Conservation (phyloP, 2,329 filamentous ascomycete species). For the Fusarium sublunatum region DNA sequence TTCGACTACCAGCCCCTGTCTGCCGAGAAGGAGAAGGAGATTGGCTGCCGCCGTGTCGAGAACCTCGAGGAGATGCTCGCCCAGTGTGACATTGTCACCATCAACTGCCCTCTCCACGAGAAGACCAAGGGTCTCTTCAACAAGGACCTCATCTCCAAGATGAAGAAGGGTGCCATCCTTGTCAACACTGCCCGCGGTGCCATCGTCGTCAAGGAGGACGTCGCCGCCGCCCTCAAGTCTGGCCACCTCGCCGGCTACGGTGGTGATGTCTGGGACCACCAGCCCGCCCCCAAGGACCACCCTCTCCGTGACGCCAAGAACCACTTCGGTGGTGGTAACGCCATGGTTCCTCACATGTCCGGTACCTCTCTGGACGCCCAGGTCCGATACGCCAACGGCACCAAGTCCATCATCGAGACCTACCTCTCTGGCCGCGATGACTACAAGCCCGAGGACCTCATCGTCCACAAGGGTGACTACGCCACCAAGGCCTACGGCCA, state of each 20-base stretch:
- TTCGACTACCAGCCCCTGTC: conserved; percentile 97
- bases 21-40: conserved; percentile 90
- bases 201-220: conserved; percentile 99
- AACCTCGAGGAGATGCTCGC: conserved; percentile 91
- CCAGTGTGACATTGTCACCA: conserved; percentile 97
- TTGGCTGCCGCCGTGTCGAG: conserved; percentile 91
- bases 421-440: conserved; percentile 90
- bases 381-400: conserved; percentile 87
- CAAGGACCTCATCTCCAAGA: conserved; percentile 98
- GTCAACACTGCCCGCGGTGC: conserved; percentile 98
- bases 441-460: conserved; percentile 91
- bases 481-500: conserved; percentile 94
- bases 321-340: conserved; percentile 96
- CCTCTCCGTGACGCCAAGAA: conserved; percentile 91
- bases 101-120: conserved; percentile 99
- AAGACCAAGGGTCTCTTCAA: conserved; percentile 97
- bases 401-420: conserved; percentile 89
- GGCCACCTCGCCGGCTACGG: conserved; percentile 92
- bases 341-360: conserved; percentile 99
- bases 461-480: conserved; percentile 90
- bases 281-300: conserved; percentile 95
- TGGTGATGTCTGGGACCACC: conserved; percentile 95
- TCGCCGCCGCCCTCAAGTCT: conserved; percentile 89
- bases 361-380: conserved; percentile 99
- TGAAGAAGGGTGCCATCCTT: conserved; percentile 98